phyloP scores from a whole-genome alignment of 2,329 filamentous ascomycete species.

The Colletotrichum endophyticum region DNA sequence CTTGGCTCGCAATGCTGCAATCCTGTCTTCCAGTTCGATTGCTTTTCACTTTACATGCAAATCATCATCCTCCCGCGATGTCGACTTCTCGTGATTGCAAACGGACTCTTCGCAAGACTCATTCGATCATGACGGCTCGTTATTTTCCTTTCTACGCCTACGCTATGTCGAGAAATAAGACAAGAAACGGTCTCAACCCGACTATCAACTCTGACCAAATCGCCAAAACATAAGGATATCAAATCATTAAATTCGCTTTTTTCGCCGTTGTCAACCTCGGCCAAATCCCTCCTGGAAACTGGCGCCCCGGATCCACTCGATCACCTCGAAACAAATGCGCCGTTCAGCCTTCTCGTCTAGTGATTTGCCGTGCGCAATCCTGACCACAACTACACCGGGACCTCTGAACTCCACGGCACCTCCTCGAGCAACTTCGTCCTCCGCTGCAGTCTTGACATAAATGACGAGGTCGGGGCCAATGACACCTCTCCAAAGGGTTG shows the following conservation, averaged over 20 bases:
- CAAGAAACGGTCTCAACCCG: neutral
- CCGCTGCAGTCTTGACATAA: conserved; percentile 56
- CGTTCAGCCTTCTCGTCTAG: conserved; percentile 74
- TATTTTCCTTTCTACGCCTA: conserved; percentile 15
- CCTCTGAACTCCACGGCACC: conserved; percentile 64
- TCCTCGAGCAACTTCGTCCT: conserved; percentile 37
- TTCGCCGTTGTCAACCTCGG: neutral
- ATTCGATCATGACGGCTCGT: neutral
- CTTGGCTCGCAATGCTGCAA: neutral
- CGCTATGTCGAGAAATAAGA: conserved; percentile 9
- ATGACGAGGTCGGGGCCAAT: conserved; percentile 82
- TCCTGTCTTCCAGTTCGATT: neutral
- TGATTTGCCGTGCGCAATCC: conserved; percentile 44
- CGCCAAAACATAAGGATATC: neutral
- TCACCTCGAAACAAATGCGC: conserved; percentile 83
- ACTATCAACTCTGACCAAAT: neutral
- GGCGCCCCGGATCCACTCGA: conserved; percentile 73
- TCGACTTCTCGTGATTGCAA: neutral
- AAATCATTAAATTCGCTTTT: neutral
- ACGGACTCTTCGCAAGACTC: neutral
- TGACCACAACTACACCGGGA: conserved; percentile 59
- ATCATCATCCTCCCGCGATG: neutral
- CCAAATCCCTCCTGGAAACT: conserved; percentile 40
- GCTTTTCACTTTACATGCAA: neutral
- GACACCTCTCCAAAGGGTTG: conserved; percentile 88